A percentile compares a stretch with the other conserved stretches of the same genome.
Evolutionary conservation across 805 yeast genomes (phyloP).

Genomic region (Wickerhamomyces bovis): DNA sequence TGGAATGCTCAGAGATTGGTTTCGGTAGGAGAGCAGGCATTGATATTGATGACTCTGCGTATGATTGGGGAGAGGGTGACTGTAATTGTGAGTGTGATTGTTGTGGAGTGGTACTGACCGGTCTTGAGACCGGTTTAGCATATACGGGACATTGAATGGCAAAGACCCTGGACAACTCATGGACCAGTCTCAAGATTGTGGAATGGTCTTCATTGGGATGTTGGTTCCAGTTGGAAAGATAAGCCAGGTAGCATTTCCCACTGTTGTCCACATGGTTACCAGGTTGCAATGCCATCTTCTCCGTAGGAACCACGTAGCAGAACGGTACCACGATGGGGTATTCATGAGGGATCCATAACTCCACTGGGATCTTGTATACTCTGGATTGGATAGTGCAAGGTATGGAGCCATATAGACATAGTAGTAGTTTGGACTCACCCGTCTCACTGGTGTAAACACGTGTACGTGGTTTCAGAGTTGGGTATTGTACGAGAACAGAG

Average conservation of each 20-base stretch:
- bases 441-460: slow-evolving; percentile 48
- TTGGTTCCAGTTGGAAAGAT: slow-evolving; percentile 51
- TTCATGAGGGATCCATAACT: slow-evolving; percentile 69
- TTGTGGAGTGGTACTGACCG: slow-evolving; percentile 7
- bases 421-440: slow-evolving; percentile 55
- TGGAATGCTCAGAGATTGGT: slow-evolving; percentile 1
- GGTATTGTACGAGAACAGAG: slow-evolving; percentile 42
- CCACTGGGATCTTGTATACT: slow-evolving; percentile 47
- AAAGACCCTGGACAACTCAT: slow-evolving; percentile 30
- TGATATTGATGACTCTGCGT: slow-evolving; percentile 9
- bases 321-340: slow-evolving; percentile 69
- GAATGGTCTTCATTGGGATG: slow-evolving; percentile 24
- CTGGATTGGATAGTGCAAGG: slow-evolving; percentile 27
- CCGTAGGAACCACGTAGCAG: slow-evolving; percentile 55
- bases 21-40: slow-evolving; percentile 33
- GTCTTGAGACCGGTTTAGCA: slow-evolving; percentile 24
- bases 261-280: slow-evolving; percentile 63
- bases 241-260: slow-evolving; percentile 70
- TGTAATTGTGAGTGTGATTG: neutral
- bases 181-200: slow-evolving; percentile 21
- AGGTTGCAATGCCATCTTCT: slow-evolving; percentile 41
- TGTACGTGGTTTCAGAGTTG: slow-evolving; percentile 63
- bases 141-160: slow-evolving; percentile 40
- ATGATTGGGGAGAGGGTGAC: neutral
- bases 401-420: slow-evolving; percentile 59